Evolutionary conservation across 129 eudicot species (phyloP).

Genomic region (Escallonia herrerae): DNA sequence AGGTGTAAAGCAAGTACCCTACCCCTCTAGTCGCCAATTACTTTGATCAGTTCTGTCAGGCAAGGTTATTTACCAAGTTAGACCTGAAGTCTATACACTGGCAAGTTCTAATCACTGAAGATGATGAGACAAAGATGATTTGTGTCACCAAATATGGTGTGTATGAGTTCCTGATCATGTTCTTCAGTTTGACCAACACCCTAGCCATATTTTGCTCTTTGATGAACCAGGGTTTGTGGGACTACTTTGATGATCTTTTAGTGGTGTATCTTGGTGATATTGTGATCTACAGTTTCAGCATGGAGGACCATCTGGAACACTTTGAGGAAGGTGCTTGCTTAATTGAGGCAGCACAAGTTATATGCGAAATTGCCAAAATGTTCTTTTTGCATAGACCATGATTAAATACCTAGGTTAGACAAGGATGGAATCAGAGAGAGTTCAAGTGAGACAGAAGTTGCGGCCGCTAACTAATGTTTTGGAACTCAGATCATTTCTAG

Average conservation of each 20-base stretch:
- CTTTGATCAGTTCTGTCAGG: background rate
- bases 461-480: no score
- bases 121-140: background rate
- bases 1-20: constrained; percentile 8
- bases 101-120: background rate
- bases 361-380: no score
- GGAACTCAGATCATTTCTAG: no score
- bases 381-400: no score
- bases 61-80: background rate
- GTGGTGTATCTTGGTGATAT: constrained; percentile 6
- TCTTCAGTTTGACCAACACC: constrained; percentile 6
- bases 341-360: no score
- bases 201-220: background rate
- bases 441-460: no score
- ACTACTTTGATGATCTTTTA: background rate
- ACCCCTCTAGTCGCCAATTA: background rate
- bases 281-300: no score
- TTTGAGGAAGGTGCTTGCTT: no score
- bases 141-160: background rate
- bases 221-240: background rate
- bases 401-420: no score
- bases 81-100: no score
- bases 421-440: no score
- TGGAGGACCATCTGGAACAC: constrained; percentile 11
- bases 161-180: constrained; percentile 9